phyloP scores from a whole-genome alignment of 129 eudicot species.

The Lonicera japonica region DNA sequence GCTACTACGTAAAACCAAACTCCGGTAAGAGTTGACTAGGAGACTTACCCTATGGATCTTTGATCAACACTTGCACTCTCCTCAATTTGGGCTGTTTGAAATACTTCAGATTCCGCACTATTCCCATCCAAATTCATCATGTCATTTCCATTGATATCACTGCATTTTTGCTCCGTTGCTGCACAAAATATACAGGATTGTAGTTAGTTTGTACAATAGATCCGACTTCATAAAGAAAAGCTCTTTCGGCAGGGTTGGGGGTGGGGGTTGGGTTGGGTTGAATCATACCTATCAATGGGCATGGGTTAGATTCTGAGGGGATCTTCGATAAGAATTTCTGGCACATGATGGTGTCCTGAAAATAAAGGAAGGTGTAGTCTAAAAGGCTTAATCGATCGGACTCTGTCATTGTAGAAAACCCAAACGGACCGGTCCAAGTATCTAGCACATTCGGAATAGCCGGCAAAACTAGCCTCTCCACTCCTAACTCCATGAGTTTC shows the following conservation, averaged over 20 bases:
- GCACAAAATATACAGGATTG: conserved; percentile 1
- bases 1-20: too few species aligned
- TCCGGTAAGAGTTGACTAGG: conserved; percentile 1
- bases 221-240: background rate
- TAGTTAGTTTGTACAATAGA: background rate
- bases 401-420: conserved; percentile 54
- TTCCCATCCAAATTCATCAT: conserved; percentile 30
- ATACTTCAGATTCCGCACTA: conserved; percentile 42
- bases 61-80: conserved; percentile 32
- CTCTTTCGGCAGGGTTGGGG: too few species aligned
- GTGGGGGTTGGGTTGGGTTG: too few species aligned
- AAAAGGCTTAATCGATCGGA: conserved; percentile 46
- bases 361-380: conserved; percentile 62
- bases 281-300: conserved; percentile 27
- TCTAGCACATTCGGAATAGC: conserved; percentile 58
- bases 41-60: conserved; percentile 38
- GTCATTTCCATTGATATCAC: conserved; percentile 12
- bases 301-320: conserved; percentile 15
- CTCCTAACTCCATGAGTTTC: conserved; percentile 67
- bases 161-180: conserved; percentile 20
- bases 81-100: conserved; percentile 43
- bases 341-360: conserved; percentile 86
- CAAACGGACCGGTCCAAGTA: conserved; percentile 79
- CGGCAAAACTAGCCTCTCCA: conserved; percentile 79
- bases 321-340: conserved; percentile 46